Base-by-base conservation (phyloP, 371 early-diverging fungal genomes). In the Sporodiniella umbellata region DNA sequence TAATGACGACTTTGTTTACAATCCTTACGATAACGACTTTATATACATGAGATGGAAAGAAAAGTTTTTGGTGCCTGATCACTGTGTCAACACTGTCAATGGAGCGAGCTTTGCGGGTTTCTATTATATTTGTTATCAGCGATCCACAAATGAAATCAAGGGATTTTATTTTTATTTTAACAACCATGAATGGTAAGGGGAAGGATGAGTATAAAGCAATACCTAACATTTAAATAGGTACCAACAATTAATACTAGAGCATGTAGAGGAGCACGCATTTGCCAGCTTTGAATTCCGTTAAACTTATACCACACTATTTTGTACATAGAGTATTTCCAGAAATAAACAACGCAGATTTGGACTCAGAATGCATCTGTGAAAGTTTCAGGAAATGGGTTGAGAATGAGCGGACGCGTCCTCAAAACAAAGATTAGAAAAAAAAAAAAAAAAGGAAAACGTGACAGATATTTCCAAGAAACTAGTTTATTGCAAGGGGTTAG, bases 31-130 rank as follows among this genome's bases (percentile, higher is more conserved):
- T 56, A 72, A 77, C 33, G 89, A 93, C 53, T 82, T 80, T 54
- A 70, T 97, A 22, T 97, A 90, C 64, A 97, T 97, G 97, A 83
- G 97, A 26, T 95, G 96, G 96, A 97, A 95, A 80, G 98, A 97
- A 66, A 89, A 88, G 51, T 97, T 96, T 66, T 66, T 97, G 37
- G 93, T 96, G 3, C 96, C 98, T 24, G 94, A 97, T 75, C 95
- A 96, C 73, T 80, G 79, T 48, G 87, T 96, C 35, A 83, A 74
- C 53, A 79, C 74, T 19, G 89, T 97, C 53, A 68, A 83, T 45
- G 98, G 98, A 10, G 97, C 97, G 5, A 88, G 88, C 58, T 97
- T 90, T 78, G 95, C 89, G 10, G 97, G 97, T 4, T 97, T 96
- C 62, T 97, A 97, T 68, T 97, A 95, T 55, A 92, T 95, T 48